Evolutionary conservation across 768 basidiomycete species (phyloP), one percentile per base, ranked within the genome.

Genomic region (Brasilioporus rufonigricans): DNA sequence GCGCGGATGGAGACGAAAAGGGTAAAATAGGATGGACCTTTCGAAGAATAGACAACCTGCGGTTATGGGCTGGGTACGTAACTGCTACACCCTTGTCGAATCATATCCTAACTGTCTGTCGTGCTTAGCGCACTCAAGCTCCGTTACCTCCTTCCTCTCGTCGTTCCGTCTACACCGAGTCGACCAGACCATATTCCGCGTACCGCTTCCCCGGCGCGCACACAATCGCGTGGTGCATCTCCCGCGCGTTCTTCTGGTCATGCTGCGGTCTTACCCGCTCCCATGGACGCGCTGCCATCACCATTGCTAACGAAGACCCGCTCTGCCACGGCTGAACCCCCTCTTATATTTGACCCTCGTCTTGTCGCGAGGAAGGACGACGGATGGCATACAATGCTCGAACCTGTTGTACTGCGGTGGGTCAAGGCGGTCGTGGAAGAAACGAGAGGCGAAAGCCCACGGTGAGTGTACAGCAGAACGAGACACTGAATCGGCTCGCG

Each of bases 301-400:
- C 55, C 68, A 19, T 69, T 75, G 13, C 72, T 66, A 14, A 54
- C 67, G n/a, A 69, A 64, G 45, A 50, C 67, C 27, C 73, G 75
- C 23, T 79, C 77, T 54, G 66, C 73, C 19, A 63, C 71, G 11
- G 61, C 72, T 4, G 81, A 82, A 51, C 74, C 79, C 0, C 74
- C 80, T 0, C 69, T 90, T 29, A 51, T 76, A 5, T 94, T 96
- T 58, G 91, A 94, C 63, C 83, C 89, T 0, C 80, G 80, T 43
- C 68, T 84, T 3, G 81, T 94, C 3, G 93, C 91, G 27, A 76
- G 82, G 54, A 82, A 77, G 53, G 91, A 88, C 12, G 77, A 80
- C 0, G 91, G 88, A 0, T 96, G 93, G 93, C 86, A 91, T 52
- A 73, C 74, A 24, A 91, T 93, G 87, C 75, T 96, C 6, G 84